phyloP scores from a whole-genome alignment of 495 filamentous ascomycete genomes.

The Annulohypoxylon maeteangense region DNA sequence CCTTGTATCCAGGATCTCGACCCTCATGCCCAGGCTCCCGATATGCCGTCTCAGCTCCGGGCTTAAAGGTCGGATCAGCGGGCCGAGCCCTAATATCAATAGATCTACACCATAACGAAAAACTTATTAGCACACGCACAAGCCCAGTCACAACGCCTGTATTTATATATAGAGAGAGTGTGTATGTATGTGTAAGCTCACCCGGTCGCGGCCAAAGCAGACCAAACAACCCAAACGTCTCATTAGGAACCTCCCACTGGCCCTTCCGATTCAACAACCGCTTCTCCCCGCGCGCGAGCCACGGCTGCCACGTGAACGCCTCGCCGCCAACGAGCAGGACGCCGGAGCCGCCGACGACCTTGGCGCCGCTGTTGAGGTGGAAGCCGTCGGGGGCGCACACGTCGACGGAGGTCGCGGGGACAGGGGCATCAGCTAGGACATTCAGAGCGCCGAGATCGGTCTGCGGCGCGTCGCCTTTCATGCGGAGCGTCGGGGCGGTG shows the following conservation, averaged over 20 bases:
- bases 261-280: slow-evolving; percentile 77
- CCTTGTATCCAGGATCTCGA: slow-evolving; percentile 91
- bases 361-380: slow-evolving; percentile 78
- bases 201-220: slow-evolving; percentile 92
- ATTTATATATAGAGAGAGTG: too few relatives aligned
- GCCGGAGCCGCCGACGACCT: slow-evolving; percentile 71
- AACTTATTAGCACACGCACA: not conserved
- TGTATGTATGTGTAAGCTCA: too few relatives aligned
- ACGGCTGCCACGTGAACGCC: slow-evolving; percentile 88
- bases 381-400: slow-evolving; percentile 82
- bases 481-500: slow-evolving; percentile 23
- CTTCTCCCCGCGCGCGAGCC: slow-evolving; percentile 60
- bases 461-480: slow-evolving; percentile 47
- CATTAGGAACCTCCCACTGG: slow-evolving; percentile 77
- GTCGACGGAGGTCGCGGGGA: slow-evolving; percentile 85
- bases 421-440: slow-evolving; percentile 78
- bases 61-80: slow-evolving; percentile 75
- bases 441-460: slow-evolving; percentile 82
- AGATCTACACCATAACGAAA: slow-evolving; percentile 71
- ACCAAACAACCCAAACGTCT: slow-evolving; percentile 80
- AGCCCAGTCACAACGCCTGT: not conserved
- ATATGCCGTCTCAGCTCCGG: slow-evolving; percentile 76
- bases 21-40: slow-evolving; percentile 79
- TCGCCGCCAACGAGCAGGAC: slow-evolving; percentile 84
- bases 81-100: slow-evolving; percentile 87